Conservation (phyloP, 768 basidiomycete genomes). For the Naganishia randhawae region DNA sequence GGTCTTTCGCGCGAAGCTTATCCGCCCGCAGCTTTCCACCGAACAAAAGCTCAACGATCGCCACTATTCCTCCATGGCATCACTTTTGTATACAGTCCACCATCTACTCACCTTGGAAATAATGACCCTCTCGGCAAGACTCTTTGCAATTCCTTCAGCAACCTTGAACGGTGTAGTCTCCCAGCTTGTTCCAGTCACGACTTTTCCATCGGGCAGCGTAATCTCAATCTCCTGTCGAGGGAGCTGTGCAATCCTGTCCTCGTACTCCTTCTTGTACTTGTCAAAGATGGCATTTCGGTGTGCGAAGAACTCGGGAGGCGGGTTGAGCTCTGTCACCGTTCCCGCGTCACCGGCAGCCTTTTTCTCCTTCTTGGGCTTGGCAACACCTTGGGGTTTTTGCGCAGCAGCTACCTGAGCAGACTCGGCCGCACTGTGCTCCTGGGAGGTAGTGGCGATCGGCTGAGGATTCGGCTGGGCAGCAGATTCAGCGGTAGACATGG, state of each 20-base stretch:
- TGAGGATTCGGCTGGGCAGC: constrained; percentile 19
- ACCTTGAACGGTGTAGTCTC: constrained; percentile 90
- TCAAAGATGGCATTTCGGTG: constrained; percentile 87
- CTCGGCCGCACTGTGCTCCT: constrained; percentile 14
- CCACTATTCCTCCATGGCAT: constrained; percentile 36
- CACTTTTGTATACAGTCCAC: not conserved
- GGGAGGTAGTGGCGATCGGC: constrained; percentile 16
- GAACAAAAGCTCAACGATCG: not conserved
- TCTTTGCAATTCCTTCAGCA: constrained; percentile 80
- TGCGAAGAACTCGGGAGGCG: constrained; percentile 79
- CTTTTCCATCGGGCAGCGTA: constrained; percentile 79
- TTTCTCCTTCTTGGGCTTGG: constrained; percentile 34
- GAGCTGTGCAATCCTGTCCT: constrained; percentile 68
- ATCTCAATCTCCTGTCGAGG: constrained; percentile 77
- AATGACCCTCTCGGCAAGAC: constrained; percentile 79
- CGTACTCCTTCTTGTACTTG: constrained; percentile 75
- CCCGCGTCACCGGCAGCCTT: constrained; percentile 23
- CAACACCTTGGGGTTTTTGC: constrained; percentile 14
- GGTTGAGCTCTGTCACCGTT: constrained; percentile 46
- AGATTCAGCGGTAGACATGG: constrained; percentile 19
- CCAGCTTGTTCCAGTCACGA: constrained; percentile 81
- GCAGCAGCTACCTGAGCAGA: constrained; percentile 1
- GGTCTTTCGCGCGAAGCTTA: no score
- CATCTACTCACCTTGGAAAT: constrained; percentile 70
- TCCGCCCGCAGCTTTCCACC: no score